A percentile compares a stretch with the other conserved stretches of the same genome.
Conservation (phyloP, 2,329 filamentous ascomycete genomes). For the Neospermospora avenae region DNA sequence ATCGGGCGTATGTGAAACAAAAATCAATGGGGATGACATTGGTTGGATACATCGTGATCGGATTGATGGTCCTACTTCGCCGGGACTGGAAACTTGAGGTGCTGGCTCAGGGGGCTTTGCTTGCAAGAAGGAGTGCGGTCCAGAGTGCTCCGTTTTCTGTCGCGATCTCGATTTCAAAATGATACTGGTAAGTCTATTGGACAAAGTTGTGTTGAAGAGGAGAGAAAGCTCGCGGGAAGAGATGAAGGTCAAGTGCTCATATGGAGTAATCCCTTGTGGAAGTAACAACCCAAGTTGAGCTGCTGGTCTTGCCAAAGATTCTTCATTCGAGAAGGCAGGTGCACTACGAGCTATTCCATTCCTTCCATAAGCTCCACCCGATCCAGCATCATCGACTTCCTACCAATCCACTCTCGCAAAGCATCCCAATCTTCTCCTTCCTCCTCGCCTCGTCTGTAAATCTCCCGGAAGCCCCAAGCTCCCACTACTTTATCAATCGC, state of each 20-base stretch:
- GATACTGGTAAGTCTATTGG: too few relatives aligned
- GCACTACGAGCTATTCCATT: constrained; percentile 58
- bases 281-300: background rate
- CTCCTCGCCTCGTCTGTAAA: constrained; percentile 79
- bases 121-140: too few relatives aligned
- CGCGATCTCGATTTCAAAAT: too few relatives aligned
- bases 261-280: background rate
- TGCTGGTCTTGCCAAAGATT: background rate
- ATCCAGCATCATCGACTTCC: constrained; percentile 87
- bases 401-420: constrained; percentile 76
- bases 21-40: background rate
- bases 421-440: constrained; percentile 87
- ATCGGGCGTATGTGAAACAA: constrained; percentile 37
- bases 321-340: background rate
- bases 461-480: constrained; percentile 88
- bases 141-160: too few relatives aligned
- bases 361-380: constrained; percentile 87
- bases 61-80: background rate
- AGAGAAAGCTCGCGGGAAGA: too few relatives aligned
- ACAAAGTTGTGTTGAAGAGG: too few relatives aligned
- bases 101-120: too few relatives aligned
- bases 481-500: constrained; percentile 82
- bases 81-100: too few relatives aligned
- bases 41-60: background rate
- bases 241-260: too few relatives aligned